phyloP scores from a whole-genome alignment of 163 green algal genomes.

The Prototheca wickerhamii region DNA sequence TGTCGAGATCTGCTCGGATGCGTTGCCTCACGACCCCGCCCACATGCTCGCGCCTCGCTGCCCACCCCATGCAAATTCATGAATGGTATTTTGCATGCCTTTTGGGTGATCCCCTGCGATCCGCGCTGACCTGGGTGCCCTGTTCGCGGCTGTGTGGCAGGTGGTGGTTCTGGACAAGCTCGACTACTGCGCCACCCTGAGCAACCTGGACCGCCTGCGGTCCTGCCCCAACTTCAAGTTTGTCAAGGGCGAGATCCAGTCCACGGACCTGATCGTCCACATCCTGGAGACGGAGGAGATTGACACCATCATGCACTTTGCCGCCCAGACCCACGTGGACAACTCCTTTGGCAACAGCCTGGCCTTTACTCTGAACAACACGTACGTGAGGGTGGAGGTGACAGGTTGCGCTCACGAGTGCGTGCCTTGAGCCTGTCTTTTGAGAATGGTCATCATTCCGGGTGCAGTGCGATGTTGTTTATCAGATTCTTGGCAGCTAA shows the following conservation, averaged over 20 bases:
- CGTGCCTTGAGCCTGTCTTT: background rate
- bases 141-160: slow-evolving; percentile 8
- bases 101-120: background rate
- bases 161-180: slow-evolving; percentile 92
- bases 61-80: background rate
- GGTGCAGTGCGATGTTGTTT: no score
- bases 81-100: background rate
- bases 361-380: slow-evolving; percentile 96
- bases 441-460: background rate
- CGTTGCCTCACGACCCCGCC: background rate
- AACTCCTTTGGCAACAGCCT: slow-evolving; percentile 98
- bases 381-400: slow-evolving; percentile 33
- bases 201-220: slow-evolving; percentile 66
- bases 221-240: slow-evolving; percentile 86
- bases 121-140: background rate
- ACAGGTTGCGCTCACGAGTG: no score
- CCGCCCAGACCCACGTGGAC: slow-evolving; percentile 95
- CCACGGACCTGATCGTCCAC: slow-evolving; percentile 78
- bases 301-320: slow-evolving; percentile 99
- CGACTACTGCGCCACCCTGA: slow-evolving; percentile 88
- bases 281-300: slow-evolving; percentile 80
- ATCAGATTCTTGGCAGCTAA: no score
- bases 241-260: slow-evolving; percentile 91
- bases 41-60: background rate
- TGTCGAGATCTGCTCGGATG: background rate